Conservation (phyloP, 148 eudicot genomes). For the Silene conica region DNA sequence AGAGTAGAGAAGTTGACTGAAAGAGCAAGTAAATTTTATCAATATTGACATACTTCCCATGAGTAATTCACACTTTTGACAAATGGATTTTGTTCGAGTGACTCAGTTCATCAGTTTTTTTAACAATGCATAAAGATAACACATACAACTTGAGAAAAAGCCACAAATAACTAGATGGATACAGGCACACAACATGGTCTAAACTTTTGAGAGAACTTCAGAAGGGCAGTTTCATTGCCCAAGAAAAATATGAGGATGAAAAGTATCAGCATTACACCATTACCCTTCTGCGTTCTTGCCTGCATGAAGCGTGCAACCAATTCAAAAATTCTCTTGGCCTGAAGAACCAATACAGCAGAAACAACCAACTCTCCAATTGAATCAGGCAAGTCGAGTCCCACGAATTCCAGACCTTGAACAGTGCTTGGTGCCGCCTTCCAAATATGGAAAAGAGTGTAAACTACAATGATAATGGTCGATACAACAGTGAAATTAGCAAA, state of each 20-base stretch:
- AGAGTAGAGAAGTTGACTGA: background rate
- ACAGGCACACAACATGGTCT: background rate
- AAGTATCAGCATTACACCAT: background rate
- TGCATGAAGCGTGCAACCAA: conserved; percentile 81
- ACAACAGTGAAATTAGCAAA: conserved; percentile 79
- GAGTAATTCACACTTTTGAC: background rate
- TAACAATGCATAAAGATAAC: background rate
- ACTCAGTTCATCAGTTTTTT: conserved; percentile 11
- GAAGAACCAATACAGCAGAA: conserved; percentile 76
- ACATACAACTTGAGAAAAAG: conserved; percentile 4
- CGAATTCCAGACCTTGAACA: conserved; percentile 92
- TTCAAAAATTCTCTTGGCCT: conserved; percentile 59
- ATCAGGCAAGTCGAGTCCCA: conserved; percentile 95
- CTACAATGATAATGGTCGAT: conserved; percentile 51
- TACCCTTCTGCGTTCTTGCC: conserved; percentile 91
- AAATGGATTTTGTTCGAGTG: background rate
- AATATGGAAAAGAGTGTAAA: conserved; percentile 61
- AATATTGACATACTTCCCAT: background rate
- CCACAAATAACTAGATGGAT: conserved; percentile 1
- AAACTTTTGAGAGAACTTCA: background rate
- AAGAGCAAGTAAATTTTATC: background rate
- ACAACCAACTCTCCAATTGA: conserved; percentile 87
- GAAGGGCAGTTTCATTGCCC: background rate
- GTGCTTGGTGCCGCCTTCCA: conserved; percentile 58
- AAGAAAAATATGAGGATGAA: background rate